These are phyloP conservation scores for Candida succiphila DNA, from an alignment of 805 yeast genomes.

Conservation along the genomic window DNA sequence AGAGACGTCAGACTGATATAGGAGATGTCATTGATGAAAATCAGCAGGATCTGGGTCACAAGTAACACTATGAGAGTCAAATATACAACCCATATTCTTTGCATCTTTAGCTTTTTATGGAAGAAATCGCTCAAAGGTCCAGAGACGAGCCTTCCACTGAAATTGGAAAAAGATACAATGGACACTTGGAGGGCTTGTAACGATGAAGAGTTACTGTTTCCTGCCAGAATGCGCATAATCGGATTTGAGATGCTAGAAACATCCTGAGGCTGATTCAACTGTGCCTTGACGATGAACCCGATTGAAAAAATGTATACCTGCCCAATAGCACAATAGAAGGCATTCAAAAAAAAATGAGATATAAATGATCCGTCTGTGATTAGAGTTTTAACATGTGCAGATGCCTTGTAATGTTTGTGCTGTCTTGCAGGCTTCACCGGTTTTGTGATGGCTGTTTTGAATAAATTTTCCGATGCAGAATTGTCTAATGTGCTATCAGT, in stretches of 20 bases:
- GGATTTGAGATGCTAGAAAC: not conserved
- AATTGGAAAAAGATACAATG: constrained; percentile 52
- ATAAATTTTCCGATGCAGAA: not conserved
- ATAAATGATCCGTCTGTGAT: constrained; percentile 29
- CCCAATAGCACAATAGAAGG: constrained; percentile 52
- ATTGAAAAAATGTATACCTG: constrained; percentile 67
- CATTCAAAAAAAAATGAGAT: constrained; percentile 43
- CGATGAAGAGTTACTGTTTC: constrained; percentile 23
- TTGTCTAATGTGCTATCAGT: too few species aligned
- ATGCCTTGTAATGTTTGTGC: constrained; percentile 8
- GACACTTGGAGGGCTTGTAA: constrained; percentile 68
- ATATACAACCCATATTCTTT: constrained; percentile 56
- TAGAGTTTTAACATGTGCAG: constrained; percentile 14
- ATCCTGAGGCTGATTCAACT: too few species aligned
- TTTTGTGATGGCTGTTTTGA: not conserved
- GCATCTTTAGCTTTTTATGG: constrained; percentile 39
- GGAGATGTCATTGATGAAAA: constrained; percentile 29
- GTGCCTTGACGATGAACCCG: constrained; percentile 58
- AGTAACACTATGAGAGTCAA: constrained; percentile 28
- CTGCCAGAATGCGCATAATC: not conserved
- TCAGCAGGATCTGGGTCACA: constrained; percentile 25
- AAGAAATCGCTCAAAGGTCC: constrained; percentile 61
- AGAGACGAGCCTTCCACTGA: constrained; percentile 51
- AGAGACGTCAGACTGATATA: constrained; percentile 40
- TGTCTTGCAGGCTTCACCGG: not conserved